phyloP scores from a whole-genome alignment of 2,329 filamentous ascomycete genomes.

The Fusarium verticillioides region DNA sequence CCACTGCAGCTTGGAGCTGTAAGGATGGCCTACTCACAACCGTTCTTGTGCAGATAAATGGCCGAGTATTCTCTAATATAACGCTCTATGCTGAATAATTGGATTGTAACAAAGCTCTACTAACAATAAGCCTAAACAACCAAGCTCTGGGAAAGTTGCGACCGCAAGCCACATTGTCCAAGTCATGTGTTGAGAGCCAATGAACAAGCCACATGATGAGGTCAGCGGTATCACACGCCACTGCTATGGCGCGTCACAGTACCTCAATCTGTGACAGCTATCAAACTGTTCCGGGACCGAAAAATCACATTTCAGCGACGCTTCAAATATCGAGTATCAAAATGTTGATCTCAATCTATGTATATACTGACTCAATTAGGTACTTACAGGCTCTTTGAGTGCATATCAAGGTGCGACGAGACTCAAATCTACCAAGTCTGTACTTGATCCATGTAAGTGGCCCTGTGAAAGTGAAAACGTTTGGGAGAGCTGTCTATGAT shows the following conservation, averaged over 20 bases:
- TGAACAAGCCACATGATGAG: constrained; percentile 33
- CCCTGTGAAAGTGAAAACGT: not conserved
- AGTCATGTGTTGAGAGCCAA: constrained; percentile 21
- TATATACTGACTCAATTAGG: not conserved
- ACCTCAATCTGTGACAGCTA: constrained; percentile 4
- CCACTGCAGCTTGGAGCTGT: constrained; percentile 31
- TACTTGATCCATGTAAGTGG: not conserved
- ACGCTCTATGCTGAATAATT: not conserved
- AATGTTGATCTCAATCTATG: not conserved
- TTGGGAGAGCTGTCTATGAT: not conserved
- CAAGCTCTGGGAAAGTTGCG: not conserved
- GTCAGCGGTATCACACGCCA: constrained; percentile 23
- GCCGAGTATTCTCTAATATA: not conserved
- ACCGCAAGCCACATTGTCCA: constrained; percentile 23
- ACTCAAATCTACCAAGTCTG: not conserved
- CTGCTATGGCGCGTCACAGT: constrained; percentile 2
- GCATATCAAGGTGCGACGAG: not conserved
- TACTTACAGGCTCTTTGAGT: not conserved
- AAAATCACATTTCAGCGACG: constrained; percentile 50
- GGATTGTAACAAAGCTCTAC: not conserved
- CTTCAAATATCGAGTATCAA: not conserved
- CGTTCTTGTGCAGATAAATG: not conserved
- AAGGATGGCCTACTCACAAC: not conserved
- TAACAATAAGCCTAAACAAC: not conserved
- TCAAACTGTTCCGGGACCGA: not conserved